Evolutionary conservation across 1,139 yeast genomes (phyloP), one percentile per base, ranked within the genome.

Genomic region (Suhomyces bokatorum): DNA sequence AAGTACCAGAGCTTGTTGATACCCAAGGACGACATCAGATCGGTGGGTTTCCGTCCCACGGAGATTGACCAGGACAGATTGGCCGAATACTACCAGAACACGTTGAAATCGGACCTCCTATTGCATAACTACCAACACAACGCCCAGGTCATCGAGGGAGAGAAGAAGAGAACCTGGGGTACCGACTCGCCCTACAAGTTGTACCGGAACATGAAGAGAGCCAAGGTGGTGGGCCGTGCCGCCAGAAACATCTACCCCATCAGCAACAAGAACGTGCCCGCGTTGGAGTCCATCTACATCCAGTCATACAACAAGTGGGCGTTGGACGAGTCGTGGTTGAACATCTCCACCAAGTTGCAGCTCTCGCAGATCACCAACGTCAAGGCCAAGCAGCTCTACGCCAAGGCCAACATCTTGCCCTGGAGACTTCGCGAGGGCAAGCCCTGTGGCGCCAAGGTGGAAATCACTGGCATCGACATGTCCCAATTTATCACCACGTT

Each of bases 361-460:
- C 65, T 95, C 45, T 95, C 95, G 54, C 98, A 93, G 64, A 87
- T 95, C 59, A 91, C 99, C 29, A 96, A 96, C 52, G 83, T 78
- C 53, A 88, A 89, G 64, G 91, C 98, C 35, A 74, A 77, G 52
- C 77, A 85, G 32, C 73, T 89, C 28, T 85, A 74, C 62, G 85
- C 95, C 38, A 87, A 81, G 59, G 77, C 87, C 12, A 90, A 90
- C 65, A 88, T 89, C 39, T 86, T 93, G 44, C 80, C 82, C 35
- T 91, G 97, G 97, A 84, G 84, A 56, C 77, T 90, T 45, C 82
- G 98, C 65, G 83, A 83, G 41, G 97, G 97, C 37, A 85, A 83
- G 73, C 85, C 87, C 40, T 87, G 95, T 81, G 99, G 99, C 43
- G 96, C 96, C 48, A 87, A 87, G 62, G 85, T 85, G 16, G 81